Evolutionary conservation across 805 yeast species (phyloP).

Genomic region (Metschnikowia santaceciliae): DNA sequence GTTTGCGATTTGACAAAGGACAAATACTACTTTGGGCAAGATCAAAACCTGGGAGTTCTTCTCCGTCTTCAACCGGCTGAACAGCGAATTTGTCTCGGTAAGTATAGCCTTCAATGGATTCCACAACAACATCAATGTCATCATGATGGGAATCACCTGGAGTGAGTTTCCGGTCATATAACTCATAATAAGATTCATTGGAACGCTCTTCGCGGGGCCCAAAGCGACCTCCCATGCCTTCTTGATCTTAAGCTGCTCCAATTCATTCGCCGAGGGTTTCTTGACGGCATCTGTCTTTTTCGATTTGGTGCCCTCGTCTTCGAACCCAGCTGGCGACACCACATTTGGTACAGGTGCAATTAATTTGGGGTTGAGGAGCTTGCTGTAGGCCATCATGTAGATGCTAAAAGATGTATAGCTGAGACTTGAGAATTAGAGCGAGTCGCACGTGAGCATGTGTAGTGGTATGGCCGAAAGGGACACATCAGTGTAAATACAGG

Average conservation of each 20-base stretch:
- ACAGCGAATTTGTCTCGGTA: constrained; percentile 49
- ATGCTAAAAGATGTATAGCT: neutral
- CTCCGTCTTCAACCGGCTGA: constrained; percentile 44
- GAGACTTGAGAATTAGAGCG: neutral
- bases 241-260: constrained; percentile 44
- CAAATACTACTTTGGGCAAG: constrained; percentile 46
- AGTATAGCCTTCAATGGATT: constrained; percentile 73
- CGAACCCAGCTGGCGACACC: constrained; percentile 21
- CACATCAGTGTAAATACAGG: neutral
- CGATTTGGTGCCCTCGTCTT: constrained; percentile 1
- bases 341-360: constrained; percentile 7
- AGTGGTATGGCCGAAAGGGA: neutral
- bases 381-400: constrained; percentile 9
- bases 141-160: constrained; percentile 86
- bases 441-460: neutral
- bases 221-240: constrained; percentile 86
- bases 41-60: constrained; percentile 28
- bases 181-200: constrained; percentile 86
- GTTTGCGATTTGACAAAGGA: constrained; percentile 46
- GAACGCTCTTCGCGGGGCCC: constrained; percentile 78
- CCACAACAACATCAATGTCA: constrained; percentile 79
- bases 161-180: constrained; percentile 90
- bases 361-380: constrained; percentile 13
- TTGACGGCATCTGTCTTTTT: constrained; percentile 5
- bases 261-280: constrained; percentile 18